These are phyloP conservation scores for Hypholoma sublateritium DNA, from an alignment of 768 basidiomycete species.

Conservation along the genomic window DNA sequence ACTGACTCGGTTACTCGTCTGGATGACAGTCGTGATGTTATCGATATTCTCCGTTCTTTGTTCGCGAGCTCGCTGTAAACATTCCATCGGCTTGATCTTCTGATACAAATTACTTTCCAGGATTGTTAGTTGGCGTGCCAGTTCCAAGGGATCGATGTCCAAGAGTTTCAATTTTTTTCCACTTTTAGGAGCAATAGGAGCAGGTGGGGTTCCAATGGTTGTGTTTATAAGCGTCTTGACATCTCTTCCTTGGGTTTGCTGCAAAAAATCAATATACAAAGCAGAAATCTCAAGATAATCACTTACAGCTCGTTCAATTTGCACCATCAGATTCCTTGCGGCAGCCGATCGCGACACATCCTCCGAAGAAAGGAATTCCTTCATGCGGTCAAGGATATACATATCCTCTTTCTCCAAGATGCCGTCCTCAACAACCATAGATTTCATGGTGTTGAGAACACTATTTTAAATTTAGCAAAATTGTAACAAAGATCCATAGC, in stretches of 20 bases:
- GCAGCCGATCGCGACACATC: constrained; percentile 65
- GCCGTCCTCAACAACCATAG: constrained; percentile 84
- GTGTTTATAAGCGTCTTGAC: constrained; percentile 58
- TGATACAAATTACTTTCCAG: constrained; percentile 87
- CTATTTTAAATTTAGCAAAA: constrained; percentile 34
- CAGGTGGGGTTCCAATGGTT: constrained; percentile 61
- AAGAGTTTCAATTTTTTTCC: constrained; percentile 74
- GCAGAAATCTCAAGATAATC: constrained; percentile 3
- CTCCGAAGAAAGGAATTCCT: constrained; percentile 70
- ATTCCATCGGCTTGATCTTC: constrained; percentile 88
- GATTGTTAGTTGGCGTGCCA: constrained; percentile 91
- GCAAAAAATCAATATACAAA: constrained; percentile 5
- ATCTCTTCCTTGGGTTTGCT: constrained; percentile 57
- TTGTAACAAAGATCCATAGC: not conserved
- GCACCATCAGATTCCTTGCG: constrained; percentile 69
- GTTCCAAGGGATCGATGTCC: constrained; percentile 86
- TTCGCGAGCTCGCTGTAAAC: constrained; percentile 80
- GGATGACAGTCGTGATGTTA: constrained; percentile 86
- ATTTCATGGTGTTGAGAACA: constrained; percentile 87
- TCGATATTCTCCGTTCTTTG: constrained; percentile 72
- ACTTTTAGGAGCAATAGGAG: constrained; percentile 72
- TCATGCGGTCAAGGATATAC: constrained; percentile 79
- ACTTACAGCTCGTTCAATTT: constrained; percentile 80
- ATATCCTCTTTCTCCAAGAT: constrained; percentile 85
- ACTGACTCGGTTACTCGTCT: constrained; percentile 81